Evolutionary conservation across 2,329 filamentous ascomycete genomes (phyloP).

Genomic region (Botryosphaeria dothidea): DNA sequence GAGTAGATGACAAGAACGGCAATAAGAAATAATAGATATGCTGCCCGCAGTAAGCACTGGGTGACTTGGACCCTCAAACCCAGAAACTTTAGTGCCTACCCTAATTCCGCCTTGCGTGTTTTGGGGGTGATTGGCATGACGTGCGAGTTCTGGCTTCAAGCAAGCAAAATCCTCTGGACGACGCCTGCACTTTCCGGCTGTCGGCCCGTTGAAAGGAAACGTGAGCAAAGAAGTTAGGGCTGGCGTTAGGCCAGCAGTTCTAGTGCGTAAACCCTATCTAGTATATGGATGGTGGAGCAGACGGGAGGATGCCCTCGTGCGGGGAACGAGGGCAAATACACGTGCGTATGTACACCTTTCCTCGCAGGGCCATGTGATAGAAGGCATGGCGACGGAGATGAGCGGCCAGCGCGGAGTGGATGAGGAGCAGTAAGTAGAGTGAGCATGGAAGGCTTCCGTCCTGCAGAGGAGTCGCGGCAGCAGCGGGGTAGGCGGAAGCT

Average conservation of each 20-base stretch:
- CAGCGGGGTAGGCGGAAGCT: neutral
- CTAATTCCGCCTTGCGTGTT: neutral
- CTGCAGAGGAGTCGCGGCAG: neutral
- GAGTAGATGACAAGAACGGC: neutral
- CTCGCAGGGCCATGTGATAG: neutral
- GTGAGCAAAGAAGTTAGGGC: neutral
- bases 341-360: neutral
- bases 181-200: neutral
- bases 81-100: conserved; percentile 6
- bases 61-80: neutral
- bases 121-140: neutral
- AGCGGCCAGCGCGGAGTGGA: conserved; percentile 5
- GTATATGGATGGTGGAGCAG: neutral
- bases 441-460: too few relatives aligned
- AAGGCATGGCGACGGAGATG: neutral
- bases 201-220: neutral
- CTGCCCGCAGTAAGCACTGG: neutral
- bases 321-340: neutral
- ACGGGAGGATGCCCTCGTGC: neutral
- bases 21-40: neutral
- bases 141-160: neutral
- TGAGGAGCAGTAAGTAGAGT: neutral
- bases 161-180: neutral
- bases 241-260: neutral
- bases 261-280: neutral